phyloP scores from a whole-genome alignment of 1,139 yeast genomes.

The Magnusiomyces clavatus region DNA sequence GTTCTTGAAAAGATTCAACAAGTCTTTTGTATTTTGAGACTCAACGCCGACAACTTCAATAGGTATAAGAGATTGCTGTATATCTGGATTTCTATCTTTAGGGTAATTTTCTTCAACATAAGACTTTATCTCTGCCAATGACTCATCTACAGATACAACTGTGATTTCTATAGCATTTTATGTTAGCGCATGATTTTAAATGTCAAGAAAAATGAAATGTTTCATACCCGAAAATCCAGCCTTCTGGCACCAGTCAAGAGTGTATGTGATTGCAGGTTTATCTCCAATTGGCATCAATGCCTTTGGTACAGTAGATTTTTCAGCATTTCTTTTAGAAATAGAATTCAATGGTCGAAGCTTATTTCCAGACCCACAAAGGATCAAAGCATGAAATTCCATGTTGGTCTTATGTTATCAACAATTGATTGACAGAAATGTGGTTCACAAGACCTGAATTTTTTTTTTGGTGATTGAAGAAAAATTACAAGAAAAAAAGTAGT shows the following conservation, averaged over 20 bases:
- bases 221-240: slow-evolving; percentile 38
- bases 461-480: neutral
- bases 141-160: slow-evolving; percentile 10
- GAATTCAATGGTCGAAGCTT: slow-evolving; percentile 53
- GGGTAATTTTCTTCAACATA: slow-evolving; percentile 29
- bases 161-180: slow-evolving; percentile 4
- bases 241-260: slow-evolving; percentile 85
- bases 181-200: neutral
- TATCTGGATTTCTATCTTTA: slow-evolving; percentile 12
- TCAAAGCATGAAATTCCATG: slow-evolving; percentile 90
- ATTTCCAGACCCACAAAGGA: slow-evolving; percentile 81
- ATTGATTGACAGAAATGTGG: neutral
- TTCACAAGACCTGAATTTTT: neutral
- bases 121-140: slow-evolving; percentile 20
- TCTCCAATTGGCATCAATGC: slow-evolving; percentile 87
- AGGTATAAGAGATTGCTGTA: slow-evolving; percentile 16
- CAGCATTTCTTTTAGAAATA: slow-evolving; percentile 8
- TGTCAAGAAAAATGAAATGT: neutral
- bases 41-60: slow-evolving; percentile 11
- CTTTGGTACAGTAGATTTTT: slow-evolving; percentile 54
- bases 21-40: slow-evolving; percentile 52
- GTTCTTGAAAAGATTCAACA: slow-evolving; percentile 45
- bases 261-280: slow-evolving; percentile 82
- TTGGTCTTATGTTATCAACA: neutral
- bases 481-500: neutral